Conservation (phyloP, 805 yeast species). For the Komagataella populi region DNA sequence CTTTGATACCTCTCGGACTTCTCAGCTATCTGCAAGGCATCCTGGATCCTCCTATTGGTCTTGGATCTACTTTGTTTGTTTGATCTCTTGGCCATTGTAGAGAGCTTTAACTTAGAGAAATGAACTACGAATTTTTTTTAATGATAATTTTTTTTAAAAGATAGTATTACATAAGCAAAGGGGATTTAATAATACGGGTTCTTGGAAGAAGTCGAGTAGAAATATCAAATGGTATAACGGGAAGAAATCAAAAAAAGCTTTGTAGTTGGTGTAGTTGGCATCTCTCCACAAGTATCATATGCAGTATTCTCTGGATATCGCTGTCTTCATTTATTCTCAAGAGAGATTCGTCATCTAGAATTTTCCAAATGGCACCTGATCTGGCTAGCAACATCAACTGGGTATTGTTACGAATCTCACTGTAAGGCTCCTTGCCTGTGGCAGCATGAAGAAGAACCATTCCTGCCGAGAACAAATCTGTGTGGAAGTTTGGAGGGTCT, state of each 20-base stretch:
- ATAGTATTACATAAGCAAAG: not conserved
- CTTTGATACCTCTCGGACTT: constrained; percentile 5
- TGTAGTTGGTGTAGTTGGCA: constrained; percentile 10
- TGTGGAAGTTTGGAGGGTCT: constrained; percentile 16
- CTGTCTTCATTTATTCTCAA: constrained; percentile 10
- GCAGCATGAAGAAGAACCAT: constrained; percentile 29
- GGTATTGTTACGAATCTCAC: constrained; percentile 13
- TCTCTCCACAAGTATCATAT: constrained; percentile 16
- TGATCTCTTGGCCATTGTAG: constrained; percentile 2
- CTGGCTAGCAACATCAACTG: constrained; percentile 19
- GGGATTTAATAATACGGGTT: not conserved
- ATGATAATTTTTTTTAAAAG: not conserved
- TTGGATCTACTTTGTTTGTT: constrained; percentile 5
- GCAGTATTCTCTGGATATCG: constrained; percentile 10
- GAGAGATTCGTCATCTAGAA: constrained; percentile 13
- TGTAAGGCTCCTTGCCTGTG: constrained; percentile 31
- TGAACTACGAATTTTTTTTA: not conserved
- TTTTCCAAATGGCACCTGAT: constrained; percentile 18
- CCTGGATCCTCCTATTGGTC: constrained; percentile 9
- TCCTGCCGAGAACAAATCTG: constrained; percentile 35
- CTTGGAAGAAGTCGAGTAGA: not conserved
- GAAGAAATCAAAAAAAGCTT: not conserved
- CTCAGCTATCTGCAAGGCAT: constrained; percentile 17
- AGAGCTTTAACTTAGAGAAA: not conserved
- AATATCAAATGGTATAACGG: not conserved